Evolutionary conservation across 257 asterid genomes (phyloP).

Genomic region (Primulina huaijiensis): DNA sequence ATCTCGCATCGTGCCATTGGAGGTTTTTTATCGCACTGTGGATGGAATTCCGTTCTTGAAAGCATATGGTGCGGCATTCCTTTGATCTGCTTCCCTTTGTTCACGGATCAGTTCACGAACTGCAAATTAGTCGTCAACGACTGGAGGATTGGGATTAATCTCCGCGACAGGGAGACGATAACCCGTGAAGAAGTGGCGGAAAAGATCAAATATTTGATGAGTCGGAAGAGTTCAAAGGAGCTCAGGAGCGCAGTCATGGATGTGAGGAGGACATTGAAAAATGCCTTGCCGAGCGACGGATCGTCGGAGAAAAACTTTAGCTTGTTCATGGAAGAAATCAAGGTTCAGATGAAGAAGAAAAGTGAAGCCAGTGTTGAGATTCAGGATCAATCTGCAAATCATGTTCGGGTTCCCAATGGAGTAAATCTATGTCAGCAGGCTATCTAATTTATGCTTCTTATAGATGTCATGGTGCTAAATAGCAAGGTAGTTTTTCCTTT

Average conservation of each 20-base stretch:
- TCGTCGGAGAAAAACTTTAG: slow-evolving; percentile 53
- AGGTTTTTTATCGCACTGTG: slow-evolving; percentile 68
- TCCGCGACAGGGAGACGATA: slow-evolving; percentile 38
- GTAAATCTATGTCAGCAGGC: slow-evolving; percentile 34
- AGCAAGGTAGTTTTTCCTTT: neutral
- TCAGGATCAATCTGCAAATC: slow-evolving; percentile 19
- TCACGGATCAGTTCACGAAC: slow-evolving; percentile 69
- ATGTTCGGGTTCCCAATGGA: slow-evolving; percentile 36
- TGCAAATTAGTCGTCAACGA: slow-evolving; percentile 68
- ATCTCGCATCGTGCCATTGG: slow-evolving; percentile 60
- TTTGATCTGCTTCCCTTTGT: slow-evolving; percentile 52
- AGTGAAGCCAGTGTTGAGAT: slow-evolving; percentile 28
- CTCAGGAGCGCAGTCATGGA: slow-evolving; percentile 43
- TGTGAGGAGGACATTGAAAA: slow-evolving; percentile 43
- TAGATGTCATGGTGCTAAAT: neutral
- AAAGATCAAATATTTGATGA: slow-evolving; percentile 47
- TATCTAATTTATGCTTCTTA: slow-evolving; percentile 13
- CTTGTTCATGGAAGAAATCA: slow-evolving; percentile 44
- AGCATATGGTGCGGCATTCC: slow-evolving; percentile 65
- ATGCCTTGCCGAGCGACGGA: slow-evolving; percentile 51
- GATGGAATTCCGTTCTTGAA: slow-evolving; percentile 71
- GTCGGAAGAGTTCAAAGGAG: slow-evolving; percentile 34
- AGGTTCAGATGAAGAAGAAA: slow-evolving; percentile 37
- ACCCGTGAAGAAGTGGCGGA: slow-evolving; percentile 49
- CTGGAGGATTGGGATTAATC: slow-evolving; percentile 67